These are phyloP conservation scores for Aspergillus sp. DNA, from an alignment of 2,329 filamentous ascomycete species.

Conservation along the genomic window DNA sequence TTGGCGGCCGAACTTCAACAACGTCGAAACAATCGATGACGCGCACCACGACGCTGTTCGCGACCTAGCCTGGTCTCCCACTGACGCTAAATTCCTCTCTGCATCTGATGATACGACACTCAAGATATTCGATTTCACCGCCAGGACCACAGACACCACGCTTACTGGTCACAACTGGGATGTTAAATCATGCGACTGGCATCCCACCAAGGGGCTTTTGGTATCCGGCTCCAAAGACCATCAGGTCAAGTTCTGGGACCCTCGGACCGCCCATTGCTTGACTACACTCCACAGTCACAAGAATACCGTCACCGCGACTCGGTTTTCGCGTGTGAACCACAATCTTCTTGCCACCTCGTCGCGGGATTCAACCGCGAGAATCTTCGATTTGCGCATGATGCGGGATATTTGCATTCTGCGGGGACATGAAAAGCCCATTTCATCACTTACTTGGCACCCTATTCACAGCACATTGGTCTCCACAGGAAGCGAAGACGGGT, in stretches of 20 bases:
- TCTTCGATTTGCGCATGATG: slow-evolving; percentile 98
- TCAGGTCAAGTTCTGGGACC: slow-evolving; percentile 96
- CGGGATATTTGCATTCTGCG: slow-evolving; percentile 89
- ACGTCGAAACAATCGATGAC: slow-evolving; percentile 82
- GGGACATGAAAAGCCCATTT: slow-evolving; percentile 94
- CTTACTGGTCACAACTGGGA: slow-evolving; percentile 97
- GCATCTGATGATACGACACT: slow-evolving; percentile 89
- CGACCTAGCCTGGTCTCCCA: slow-evolving; percentile 89
- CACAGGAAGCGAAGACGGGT: slow-evolving; percentile 84
- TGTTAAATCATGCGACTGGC: slow-evolving; percentile 95
- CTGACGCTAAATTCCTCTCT: slow-evolving; percentile 92
- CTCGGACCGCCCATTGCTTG: slow-evolving; percentile 80
- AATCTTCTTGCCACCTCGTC: slow-evolving; percentile 86
- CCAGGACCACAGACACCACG: slow-evolving; percentile 74
- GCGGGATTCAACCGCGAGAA: slow-evolving; percentile 83
- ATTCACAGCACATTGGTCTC: slow-evolving; percentile 84
- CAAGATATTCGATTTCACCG: slow-evolving; percentile 95
- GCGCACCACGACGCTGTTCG: slow-evolving; percentile 86
- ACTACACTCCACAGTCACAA: slow-evolving; percentile 96
- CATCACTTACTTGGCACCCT: slow-evolving; percentile 88
- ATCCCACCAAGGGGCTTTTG: slow-evolving; percentile 87
- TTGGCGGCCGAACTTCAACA: slow-evolving; percentile 99
- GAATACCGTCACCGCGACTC: slow-evolving; percentile 89
- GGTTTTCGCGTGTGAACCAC: slow-evolving; percentile 82
- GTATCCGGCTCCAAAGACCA: slow-evolving; percentile 98